Base-by-base conservation (phyloP, 2,329 filamentous ascomycete species). In the Nannizziopsis barbatae region DNA sequence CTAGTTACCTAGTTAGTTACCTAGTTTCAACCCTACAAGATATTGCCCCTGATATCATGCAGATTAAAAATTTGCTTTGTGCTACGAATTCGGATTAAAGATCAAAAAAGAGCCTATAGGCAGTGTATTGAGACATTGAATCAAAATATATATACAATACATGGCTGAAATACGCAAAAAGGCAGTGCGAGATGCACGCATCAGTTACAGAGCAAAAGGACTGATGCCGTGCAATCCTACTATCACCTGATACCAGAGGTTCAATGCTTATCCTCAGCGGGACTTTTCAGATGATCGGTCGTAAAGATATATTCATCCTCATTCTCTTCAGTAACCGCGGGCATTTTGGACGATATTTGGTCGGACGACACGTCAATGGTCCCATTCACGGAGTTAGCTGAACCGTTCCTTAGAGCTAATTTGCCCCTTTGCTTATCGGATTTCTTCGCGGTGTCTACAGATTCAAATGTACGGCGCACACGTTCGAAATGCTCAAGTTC, bases 401-500 rank as follows among this genome's bases (percentile, higher is more conserved):
- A 47, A 20, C 57, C 35, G 33, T 47, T 47, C 18, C 27, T 36
- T 9, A 42, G n/a, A 37, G 42, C 50, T 17, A 33, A 36, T 42
- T 49, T 49, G 12, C 45, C 49, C 37, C 15, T 30, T 22, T 50
- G 38, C 9, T 50, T 44, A 32, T 58, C 56, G 12, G 65, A 62
- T 35, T 68, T 63, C 49, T 69, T 66, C 53, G 71, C 69, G 52
- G 71, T 67, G 42, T 72, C 60, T 65, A 69, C 64, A 65, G 74
- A 59, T 70, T 98, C 92, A 60, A 98, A 98, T 14, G 80, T 77
- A 14, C 76, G 79, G 35, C 92, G 75, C 5, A 98, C 90, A 0
- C 77, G 72, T 61, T 95, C 86, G 58, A 96, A 98, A 62, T 98
- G 92, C 42, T 83, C 77, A 36, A 98, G 71, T 69, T 98, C 92